phyloP scores from a whole-genome alignment of 2,329 filamentous ascomycete species.

The Shiraia bambusicola region DNA sequence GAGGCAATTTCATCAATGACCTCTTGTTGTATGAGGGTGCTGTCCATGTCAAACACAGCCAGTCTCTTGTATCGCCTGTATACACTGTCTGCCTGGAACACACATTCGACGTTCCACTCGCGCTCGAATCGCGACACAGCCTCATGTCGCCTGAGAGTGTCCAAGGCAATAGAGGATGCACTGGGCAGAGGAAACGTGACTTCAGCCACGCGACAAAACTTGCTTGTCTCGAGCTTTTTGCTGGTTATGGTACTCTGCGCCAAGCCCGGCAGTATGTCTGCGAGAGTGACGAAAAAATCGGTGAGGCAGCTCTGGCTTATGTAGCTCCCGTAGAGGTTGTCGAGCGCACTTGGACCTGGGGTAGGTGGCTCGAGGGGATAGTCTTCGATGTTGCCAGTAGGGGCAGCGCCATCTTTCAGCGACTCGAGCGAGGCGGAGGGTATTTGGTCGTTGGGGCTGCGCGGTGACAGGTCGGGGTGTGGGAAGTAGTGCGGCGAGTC shows the following conservation, averaged over 20 bases:
- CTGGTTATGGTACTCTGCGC: constrained; percentile 52
- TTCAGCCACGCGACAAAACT: constrained; percentile 66
- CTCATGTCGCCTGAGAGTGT: constrained; percentile 76
- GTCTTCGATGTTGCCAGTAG: constrained; percentile 54
- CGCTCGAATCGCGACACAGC: constrained; percentile 78
- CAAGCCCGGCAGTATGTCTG: constrained; percentile 52
- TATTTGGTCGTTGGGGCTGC: constrained; percentile 33
- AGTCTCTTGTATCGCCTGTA: constrained; percentile 80
- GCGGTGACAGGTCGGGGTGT: constrained; percentile 51
- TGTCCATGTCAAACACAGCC: constrained; percentile 98
- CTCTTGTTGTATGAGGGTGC: constrained; percentile 93
- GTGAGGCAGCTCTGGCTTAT: constrained; percentile 58
- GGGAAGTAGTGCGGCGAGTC: constrained; percentile 43
- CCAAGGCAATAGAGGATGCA: constrained; percentile 54
- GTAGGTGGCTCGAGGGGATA: constrained; percentile 58
- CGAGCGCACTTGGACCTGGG: constrained; percentile 56
- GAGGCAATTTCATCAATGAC: constrained; percentile 94
- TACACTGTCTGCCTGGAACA: constrained; percentile 71
- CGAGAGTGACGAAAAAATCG: constrained; percentile 56
- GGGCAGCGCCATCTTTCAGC: constrained; percentile 51
- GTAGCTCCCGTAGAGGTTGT: constrained; percentile 57
- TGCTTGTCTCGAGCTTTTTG: constrained; percentile 59
- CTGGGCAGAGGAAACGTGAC: constrained; percentile 62
- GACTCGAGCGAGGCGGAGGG: constrained; percentile 35
- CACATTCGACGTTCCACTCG: constrained; percentile 85